Evolutionary conservation across 805 yeast genomes (phyloP), one percentile per base, ranked within the genome.

Genomic region (Candida maesae): DNA sequence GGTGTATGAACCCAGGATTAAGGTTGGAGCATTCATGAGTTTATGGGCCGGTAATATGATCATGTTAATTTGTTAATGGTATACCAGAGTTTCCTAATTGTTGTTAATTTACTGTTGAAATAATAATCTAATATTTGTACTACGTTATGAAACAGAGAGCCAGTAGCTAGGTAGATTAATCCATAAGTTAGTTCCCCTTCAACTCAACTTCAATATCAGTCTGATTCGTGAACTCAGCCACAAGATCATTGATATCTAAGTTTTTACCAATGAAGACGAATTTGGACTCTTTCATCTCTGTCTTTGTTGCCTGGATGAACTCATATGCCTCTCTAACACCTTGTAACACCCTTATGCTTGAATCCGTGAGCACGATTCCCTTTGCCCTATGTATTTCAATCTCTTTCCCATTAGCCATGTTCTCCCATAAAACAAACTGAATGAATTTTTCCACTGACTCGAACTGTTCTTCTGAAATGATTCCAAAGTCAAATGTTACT

Each of bases 261-360:
- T 74, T 70, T 59, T 84, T 82, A 2, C 96, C 96, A 30, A 87
- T 87, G 11, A 87, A 65, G 2, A 87, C 90, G 20, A 87, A 48
- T 60, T 82, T 85, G 44, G 82, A 78, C 23, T 59, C 45, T 0
- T 51, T 53, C 2, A 67, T 58, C 1, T 65, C 71, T 5, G 70
- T 67, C 33, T 59, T 52, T 5, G 53, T 52, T 4, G 68, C 67
- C 12, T 75, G 79, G 4, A 81, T 70, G 3, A 87, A 68, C 47
- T 93, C 99, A 61, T 88, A 93, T 0, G 95, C 88, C 41, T 89
- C 93, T 45, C 98, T 71, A 0, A 93, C 99, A 11, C 95, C 98
- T 60, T 93, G 99, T 10, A 93, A 64, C 0, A 49, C 51, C 12
- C 45, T 45, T 9, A 53, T 58, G 5, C 59, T 51, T 2, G 57